phyloP scores from a whole-genome alignment of 768 basidiomycete genomes.

The Suillus subaureus region DNA sequence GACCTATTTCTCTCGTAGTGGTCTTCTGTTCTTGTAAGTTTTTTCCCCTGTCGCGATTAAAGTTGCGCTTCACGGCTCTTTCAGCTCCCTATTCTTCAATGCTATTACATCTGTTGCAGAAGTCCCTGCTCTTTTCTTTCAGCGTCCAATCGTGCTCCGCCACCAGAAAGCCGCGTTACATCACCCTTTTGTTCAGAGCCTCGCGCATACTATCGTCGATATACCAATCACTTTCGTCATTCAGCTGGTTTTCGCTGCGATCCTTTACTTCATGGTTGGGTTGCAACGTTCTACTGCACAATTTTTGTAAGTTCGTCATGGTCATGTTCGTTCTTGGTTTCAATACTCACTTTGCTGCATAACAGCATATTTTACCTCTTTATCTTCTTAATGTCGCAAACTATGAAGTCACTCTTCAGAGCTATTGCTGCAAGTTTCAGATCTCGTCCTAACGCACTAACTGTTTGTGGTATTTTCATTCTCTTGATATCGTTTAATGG shows the following conservation, averaged over 20 bases:
- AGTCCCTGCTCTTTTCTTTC: constrained; percentile 48
- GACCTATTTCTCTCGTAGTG: constrained; percentile 59
- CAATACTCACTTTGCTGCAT: constrained; percentile 11
- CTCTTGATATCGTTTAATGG: too few relatives aligned
- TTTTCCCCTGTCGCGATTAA: not conserved
- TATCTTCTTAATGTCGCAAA: constrained; percentile 53
- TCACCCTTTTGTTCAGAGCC: constrained; percentile 48
- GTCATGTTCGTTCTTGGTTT: not conserved
- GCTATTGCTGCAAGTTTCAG: constrained; percentile 60
- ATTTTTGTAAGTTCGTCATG: constrained; percentile 58
- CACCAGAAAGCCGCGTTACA: constrained; percentile 52
- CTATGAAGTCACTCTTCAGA: constrained; percentile 80
- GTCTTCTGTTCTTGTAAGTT: constrained; percentile 76
- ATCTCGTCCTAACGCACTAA: constrained; percentile 17
- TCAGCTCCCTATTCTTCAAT: constrained; percentile 57
- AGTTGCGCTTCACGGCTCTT: not conserved
- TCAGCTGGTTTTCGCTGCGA: constrained; percentile 34
- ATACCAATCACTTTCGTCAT: constrained; percentile 43
- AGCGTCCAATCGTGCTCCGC: constrained; percentile 46
- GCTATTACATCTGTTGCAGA: constrained; percentile 62
- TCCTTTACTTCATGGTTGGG: constrained; percentile 63
- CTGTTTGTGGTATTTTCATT: too few relatives aligned
- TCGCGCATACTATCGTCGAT: constrained; percentile 50
- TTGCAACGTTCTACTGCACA: constrained; percentile 56
- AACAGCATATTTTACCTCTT: constrained; percentile 62